phyloP scores from a whole-genome alignment of 2,329 filamentous ascomycete species.

The Coniella lustricola region DNA sequence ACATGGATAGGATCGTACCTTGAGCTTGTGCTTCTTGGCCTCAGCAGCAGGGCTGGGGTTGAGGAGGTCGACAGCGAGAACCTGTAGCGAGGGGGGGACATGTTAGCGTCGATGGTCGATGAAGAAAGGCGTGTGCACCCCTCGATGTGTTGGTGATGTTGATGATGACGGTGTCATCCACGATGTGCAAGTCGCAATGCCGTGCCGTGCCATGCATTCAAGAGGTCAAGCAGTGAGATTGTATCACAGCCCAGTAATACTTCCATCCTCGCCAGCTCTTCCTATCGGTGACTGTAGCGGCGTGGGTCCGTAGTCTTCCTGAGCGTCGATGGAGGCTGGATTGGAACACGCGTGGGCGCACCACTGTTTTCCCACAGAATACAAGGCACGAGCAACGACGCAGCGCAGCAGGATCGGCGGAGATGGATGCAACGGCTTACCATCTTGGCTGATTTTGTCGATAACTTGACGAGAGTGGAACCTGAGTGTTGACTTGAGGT shows the following conservation, averaged over 20 bases:
- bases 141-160: neutral
- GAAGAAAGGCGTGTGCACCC: neutral
- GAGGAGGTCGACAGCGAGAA: slow-evolving; percentile 99
- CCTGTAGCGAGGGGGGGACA: slow-evolving; percentile 48
- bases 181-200: neutral
- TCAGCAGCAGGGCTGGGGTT: slow-evolving; percentile 97
- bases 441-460: slow-evolving; percentile 58
- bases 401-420: slow-evolving; percentile 6
- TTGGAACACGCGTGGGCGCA: slow-evolving; percentile 6
- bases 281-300: neutral
- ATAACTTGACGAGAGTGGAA: slow-evolving; percentile 28
- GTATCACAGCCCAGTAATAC: neutral
- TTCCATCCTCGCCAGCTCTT: slow-evolving; percentile 13
- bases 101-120: slow-evolving; percentile 37
- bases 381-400: slow-evolving; percentile 1
- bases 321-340: neutral
- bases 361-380: slow-evolving; percentile 6
- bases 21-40: slow-evolving; percentile 99
- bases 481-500: slow-evolving; percentile 41
- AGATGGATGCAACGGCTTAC: slow-evolving; percentile 40
- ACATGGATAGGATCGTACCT: slow-evolving; percentile 56
- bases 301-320: neutral
- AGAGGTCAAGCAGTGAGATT: neutral
- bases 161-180: too few relatives aligned
- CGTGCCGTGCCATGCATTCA: neutral